Base-by-base conservation (phyloP, 2,329 filamentous ascomycete species). In the Cordyceps cicadae region DNA sequence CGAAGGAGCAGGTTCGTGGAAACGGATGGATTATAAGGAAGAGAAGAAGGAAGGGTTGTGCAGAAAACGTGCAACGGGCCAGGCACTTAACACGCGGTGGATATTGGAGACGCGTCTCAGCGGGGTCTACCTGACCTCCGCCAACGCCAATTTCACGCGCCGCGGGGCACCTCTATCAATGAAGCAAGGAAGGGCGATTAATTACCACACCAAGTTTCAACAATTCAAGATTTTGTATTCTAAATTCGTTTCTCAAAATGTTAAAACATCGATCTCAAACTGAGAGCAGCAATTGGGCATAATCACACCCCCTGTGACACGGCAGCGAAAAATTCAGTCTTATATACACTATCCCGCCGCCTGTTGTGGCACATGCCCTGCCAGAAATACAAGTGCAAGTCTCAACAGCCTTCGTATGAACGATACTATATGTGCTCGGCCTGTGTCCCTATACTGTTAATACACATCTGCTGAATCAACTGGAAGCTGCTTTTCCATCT, bases 41-140 rank as follows among this genome's bases (percentile, higher is more conserved):
- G 26, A 52, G 17, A 48, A 51, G 34, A 15, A 29, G 26, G 26
- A 32, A 49, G 17, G 5, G 58, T 37, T 15, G 57, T 59, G 57
- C 50, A 53, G 37, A 59, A 59, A 48, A 49, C 60, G 65, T 63
- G 54, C 59, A 60, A 64, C 50, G 62, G 53, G 32, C 63, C 54
- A 68, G 67, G 66, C 69, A 74, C 71, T 74, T 72, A 70, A 73
- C 69, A 68, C 71, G 70, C 67, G 66, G 67, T 67, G 67, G 66
- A 64, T 63, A 60, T 57, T 6, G 8, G 46, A 66, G 68, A 72
- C 71, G 72, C 71, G 72, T 72, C 67, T 63, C 61, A 59, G 63
- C 63, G 63, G 63, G 63, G 61, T 64, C 34, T 43, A 21, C 14
- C 14, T 51, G 21, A 26, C 19, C 32, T 49, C 17, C 19, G 60